A percentile compares a stretch with the other conserved stretches of the same genome.
phyloP scores from a whole-genome alignment of 441 rosid species.

The Melastoma candidum region DNA sequence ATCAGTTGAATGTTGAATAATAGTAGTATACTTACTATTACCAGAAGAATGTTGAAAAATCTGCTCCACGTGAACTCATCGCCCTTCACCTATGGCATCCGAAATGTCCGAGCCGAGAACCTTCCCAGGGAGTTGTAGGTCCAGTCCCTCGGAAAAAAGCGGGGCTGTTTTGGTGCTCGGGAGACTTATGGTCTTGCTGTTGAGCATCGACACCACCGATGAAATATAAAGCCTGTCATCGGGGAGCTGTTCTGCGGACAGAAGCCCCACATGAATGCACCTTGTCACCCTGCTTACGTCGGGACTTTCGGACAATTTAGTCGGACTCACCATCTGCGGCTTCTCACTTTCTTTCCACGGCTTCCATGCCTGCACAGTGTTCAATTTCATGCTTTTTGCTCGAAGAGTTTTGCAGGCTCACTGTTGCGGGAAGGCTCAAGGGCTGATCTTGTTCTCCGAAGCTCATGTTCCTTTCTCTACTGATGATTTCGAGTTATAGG shows the following conservation, averaged over 20 bases:
- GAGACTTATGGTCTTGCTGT: constrained; percentile 33
- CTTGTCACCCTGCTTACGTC: constrained; percentile 22
- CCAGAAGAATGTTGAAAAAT: background rate
- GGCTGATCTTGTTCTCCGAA: constrained; percentile 24
- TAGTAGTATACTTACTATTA: too few species aligned
- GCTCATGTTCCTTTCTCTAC: constrained; percentile 43
- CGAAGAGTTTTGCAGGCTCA: constrained; percentile 16
- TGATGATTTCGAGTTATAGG: constrained; percentile 44
- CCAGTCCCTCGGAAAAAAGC: constrained; percentile 2
- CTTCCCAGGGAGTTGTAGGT: constrained; percentile 7
- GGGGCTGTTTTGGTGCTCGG: constrained; percentile 26
- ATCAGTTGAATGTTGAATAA: too few species aligned
- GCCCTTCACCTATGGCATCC: constrained; percentile 10
- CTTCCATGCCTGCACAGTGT: constrained; percentile 44
- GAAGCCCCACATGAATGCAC: constrained; percentile 45
- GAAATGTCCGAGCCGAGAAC: constrained; percentile 8
- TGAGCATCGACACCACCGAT: constrained; percentile 35
- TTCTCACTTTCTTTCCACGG: constrained; percentile 39
- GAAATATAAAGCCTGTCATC: constrained; percentile 45
- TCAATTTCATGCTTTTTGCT: background rate
- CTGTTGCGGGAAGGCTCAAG: constrained; percentile 34
- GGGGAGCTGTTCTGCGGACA: constrained; percentile 45
- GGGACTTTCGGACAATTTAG: constrained; percentile 9
- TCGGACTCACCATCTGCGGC: constrained; percentile 22
- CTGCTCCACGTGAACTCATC: constrained; percentile 4